Evolutionary conservation across 1,284 basidiomycete species (phyloP).

Genomic region (Porodaedalea pini): DNA sequence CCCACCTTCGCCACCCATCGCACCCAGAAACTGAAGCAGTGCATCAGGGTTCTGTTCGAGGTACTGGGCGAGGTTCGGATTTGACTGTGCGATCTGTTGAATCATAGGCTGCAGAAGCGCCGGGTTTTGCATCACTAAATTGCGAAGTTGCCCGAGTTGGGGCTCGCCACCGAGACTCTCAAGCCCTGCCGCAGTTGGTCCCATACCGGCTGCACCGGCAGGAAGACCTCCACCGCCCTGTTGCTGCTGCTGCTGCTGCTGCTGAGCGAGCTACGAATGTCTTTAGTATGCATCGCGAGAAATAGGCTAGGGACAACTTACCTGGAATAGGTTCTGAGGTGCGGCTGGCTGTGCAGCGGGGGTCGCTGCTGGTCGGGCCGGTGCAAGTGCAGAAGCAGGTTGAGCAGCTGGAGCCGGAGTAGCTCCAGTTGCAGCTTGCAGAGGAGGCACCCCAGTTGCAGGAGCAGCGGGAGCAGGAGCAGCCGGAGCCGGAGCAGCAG

Average conservation of each 20-base stretch:
- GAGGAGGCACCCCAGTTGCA: constrained; percentile 36
- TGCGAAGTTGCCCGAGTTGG: constrained; percentile 65
- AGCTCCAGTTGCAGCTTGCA: neutral
- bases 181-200: constrained; percentile 35
- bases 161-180: constrained; percentile 36
- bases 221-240: constrained; percentile 26
- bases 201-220: constrained; percentile 31
- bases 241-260: constrained; percentile 56
- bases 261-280: constrained; percentile 59
- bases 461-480: constrained; percentile 34
- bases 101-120: constrained; percentile 73
- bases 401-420: constrained; percentile 34
- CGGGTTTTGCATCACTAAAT: constrained; percentile 75
- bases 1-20: constrained; percentile 33
- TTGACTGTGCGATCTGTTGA: constrained; percentile 73
- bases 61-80: constrained; percentile 70
- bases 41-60: constrained; percentile 69
- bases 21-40: constrained; percentile 62
- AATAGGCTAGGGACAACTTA: constrained; percentile 27
- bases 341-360: constrained; percentile 38
- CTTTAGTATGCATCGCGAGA: constrained; percentile 12
- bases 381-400: constrained; percentile 32
- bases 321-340: constrained; percentile 77
- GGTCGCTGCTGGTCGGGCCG: constrained; percentile 26
- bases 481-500: constrained; percentile 35